A percentile compares a stretch with the other conserved stretches of the same genome.
Conservation (phyloP, 805 yeast genomes). For the Lipomyces lipofer region DNA sequence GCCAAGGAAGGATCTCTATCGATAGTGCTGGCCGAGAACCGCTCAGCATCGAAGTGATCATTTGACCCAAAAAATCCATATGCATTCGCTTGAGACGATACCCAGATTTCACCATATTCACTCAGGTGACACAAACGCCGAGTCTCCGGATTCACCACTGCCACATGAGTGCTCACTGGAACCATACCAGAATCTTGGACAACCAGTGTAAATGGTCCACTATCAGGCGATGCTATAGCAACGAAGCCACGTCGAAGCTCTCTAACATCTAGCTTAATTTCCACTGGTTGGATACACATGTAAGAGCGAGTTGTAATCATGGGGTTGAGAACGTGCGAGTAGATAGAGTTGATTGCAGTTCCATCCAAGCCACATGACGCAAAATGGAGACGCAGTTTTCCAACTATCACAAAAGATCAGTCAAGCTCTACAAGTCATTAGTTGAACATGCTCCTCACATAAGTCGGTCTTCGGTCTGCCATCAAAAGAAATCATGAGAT, state of each 20-base stretch:
- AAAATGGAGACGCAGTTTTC: slow-evolving; percentile 61
- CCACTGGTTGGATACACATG: slow-evolving; percentile 84
- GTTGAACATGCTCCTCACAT: slow-evolving; percentile 5
- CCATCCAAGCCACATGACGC: slow-evolving; percentile 63
- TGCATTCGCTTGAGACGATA: slow-evolving; percentile 82
- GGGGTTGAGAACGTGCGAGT: slow-evolving; percentile 78
- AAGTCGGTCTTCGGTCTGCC: slow-evolving; percentile 69
- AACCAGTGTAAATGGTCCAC: slow-evolving; percentile 51
- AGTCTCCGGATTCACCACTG: slow-evolving; percentile 95
- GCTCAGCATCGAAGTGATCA: slow-evolving; percentile 54
- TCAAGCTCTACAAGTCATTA: background rate
- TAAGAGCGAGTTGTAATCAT: slow-evolving; percentile 82
- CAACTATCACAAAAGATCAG: slow-evolving; percentile 38
- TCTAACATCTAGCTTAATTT: slow-evolving; percentile 80
- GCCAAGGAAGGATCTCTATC: slow-evolving; percentile 63
- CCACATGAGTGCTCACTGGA: slow-evolving; percentile 89
- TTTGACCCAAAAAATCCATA: slow-evolving; percentile 54
- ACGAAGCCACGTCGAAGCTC: slow-evolving; percentile 89
- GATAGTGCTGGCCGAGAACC: slow-evolving; percentile 62
- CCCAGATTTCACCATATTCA: slow-evolving; percentile 97
- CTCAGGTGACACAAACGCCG: slow-evolving; percentile 74
- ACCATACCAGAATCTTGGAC: slow-evolving; percentile 96
- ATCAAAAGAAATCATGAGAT: slow-evolving; percentile 78
- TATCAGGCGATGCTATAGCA: slow-evolving; percentile 61
- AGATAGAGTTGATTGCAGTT: slow-evolving; percentile 72